A percentile compares a stretch with the other conserved stretches of the same genome.
Evolutionary conservation across 2,329 filamentous ascomycete genomes (phyloP).

Genomic region (Arthrobotrys megalospora): DNA sequence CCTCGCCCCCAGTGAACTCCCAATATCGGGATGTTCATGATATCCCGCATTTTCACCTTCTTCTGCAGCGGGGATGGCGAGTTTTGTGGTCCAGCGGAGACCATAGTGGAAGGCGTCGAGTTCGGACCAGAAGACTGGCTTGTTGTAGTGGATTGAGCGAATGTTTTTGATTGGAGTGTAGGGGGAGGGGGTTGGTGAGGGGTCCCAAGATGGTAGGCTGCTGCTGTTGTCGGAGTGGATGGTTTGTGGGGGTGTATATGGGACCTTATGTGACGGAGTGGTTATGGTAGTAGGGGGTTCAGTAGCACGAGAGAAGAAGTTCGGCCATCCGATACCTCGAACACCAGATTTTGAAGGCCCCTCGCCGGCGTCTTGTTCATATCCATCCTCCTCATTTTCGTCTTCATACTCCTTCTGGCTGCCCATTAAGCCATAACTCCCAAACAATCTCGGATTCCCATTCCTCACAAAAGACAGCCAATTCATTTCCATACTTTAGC

Average conservation of each 20-base stretch:
- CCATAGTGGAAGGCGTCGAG: conserved; percentile 38
- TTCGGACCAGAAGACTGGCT: conserved; percentile 3
- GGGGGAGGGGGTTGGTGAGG: conserved; percentile 21
- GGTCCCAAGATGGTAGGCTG: conserved; percentile 19
- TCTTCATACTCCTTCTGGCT: conserved; percentile 17
- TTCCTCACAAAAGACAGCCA: conserved; percentile 40
- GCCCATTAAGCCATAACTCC: conserved; percentile 29
- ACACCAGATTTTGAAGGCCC: not conserved
- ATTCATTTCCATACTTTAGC: conserved; percentile 20
- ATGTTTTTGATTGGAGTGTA: not conserved
- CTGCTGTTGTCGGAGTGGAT: not conserved
- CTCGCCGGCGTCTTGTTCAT: not conserved
- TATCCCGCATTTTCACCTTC: conserved; percentile 35
- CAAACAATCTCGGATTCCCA: conserved; percentile 31
- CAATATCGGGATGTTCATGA: conserved; percentile 35
- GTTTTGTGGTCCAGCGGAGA: conserved; percentile 31
- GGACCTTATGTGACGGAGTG: not conserved
- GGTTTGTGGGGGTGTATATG: not conserved
- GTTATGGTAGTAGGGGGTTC: not conserved
- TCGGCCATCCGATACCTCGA: conserved; percentile 11
- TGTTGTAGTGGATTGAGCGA: conserved; percentile 6
- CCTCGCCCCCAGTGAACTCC: conserved; percentile 18
- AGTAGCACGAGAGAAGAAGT: not conserved
- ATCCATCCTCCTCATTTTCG: not conserved
- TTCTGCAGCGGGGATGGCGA: conserved; percentile 3